Evolutionary conservation across 305 asterid genomes (phyloP), one percentile per base, ranked within the genome.

Genomic region (Fraxinus floribunda): DNA sequence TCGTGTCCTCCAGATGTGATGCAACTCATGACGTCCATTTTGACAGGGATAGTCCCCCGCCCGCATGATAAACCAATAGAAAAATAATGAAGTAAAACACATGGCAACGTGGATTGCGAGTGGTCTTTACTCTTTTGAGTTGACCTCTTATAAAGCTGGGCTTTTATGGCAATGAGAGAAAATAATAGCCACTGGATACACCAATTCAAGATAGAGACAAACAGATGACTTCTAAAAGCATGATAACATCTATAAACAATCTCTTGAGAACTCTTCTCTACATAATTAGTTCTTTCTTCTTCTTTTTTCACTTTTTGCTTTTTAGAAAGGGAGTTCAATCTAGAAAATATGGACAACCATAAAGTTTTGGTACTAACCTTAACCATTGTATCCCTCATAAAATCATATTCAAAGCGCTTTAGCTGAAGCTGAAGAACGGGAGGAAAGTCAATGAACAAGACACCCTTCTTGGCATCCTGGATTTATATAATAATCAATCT

Each of bases 381-480:
- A 70, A 95, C 97, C 98, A 94, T 95, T n/a, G 95, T 91, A 79
- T 94, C 99, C 88, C 97, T 91, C 88, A 90, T 82, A 83, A 94
- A 95, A 86, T 95, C 99, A 75, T 95, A 95, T 85, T 95, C 98
- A 84, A 94, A 95, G 38, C 98, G 97, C 86, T 95, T 95, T 79
- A 95, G 85, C 90, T 95, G 99, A 88, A 95, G 99, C 90, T 95
- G 99, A 78, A 94, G 97, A 83, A 95, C 97, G 66, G 99, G 98
- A 88, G 99, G 99, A 72, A 95, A 94, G 90, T 95, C 97, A 75
- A 90, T 90, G 90, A 95, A 95, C 80, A 95, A 88, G 82, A 93
- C 97, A 76, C 99, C 99, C 90, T 95, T 95, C 91, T 87, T 93
- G 38, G 99, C 99, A 89, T 95, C 99, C 99, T 95, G 88, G 86